Base-by-base conservation (phyloP, 2,329 filamentous ascomycete species). In the Grosmannia penicillata region DNA sequence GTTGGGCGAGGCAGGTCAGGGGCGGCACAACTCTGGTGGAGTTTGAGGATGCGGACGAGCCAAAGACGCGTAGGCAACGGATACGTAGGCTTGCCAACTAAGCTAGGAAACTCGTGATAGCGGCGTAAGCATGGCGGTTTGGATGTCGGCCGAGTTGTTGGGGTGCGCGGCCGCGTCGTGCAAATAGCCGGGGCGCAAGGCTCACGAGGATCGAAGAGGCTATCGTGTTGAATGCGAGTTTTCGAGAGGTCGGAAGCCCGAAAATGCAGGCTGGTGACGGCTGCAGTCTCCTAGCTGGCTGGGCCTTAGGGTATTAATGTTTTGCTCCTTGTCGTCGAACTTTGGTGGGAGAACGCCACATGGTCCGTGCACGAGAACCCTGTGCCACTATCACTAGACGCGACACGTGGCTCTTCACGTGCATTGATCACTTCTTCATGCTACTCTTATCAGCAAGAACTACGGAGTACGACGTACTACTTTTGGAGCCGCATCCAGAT, bases 331-430 rank as follows among this genome's bases (percentile, higher is more conserved):
- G 21, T 28, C 38, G 10, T 19, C 11, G 22, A 23, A 22, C 19
- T 15, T 10, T 30, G 22, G 36, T 32, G 23, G 29, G 17, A 23
- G 25, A 14, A 31, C 26, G 21, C 24, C 21, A 26, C 23, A 4
- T 41, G 39, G 39, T 24, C 39, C 39, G 39, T 41, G 39, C 39
- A n/a, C 25, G 8, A 8, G 9, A 19, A 30, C 26, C 15, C 27
- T 35, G 9, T 18, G 9, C 21, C 6, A 29, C 33, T 10, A 2
- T 15, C 25, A 31, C 21, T 32, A 31, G 19, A 10, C 27, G 8
- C 19, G 22, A 13, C 33, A 36, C 27, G 32, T 36, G 38, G 15
- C 18, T 19, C 3, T 21, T 8, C 29, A 11, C 13, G 24, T 25
- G 24, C 24, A 7, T 25, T 11, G 24, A 25, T 7, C 24, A n/a